These are phyloP conservation scores for Talaromyces borbonicus DNA, from an alignment of 495 filamentous ascomycete genomes.

Conservation along the genomic window DNA sequence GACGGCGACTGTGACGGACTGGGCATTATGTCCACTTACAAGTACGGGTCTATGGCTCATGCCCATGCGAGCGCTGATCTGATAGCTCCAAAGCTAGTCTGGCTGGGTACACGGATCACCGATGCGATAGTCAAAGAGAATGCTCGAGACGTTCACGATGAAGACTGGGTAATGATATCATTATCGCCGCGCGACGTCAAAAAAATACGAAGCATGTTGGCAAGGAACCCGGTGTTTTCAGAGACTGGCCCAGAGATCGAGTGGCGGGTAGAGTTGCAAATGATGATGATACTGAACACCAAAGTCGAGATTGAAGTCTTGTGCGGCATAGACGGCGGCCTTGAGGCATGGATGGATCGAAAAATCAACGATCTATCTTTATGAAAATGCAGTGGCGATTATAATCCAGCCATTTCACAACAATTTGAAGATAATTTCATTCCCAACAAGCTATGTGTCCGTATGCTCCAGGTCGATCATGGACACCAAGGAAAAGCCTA, in stretches of 20 bases:
- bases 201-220: conserved; percentile 58
- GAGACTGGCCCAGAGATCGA: conserved; percentile 39
- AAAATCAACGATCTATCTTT: conserved; percentile 14
- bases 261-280: conserved; percentile 61
- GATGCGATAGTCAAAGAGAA: conserved; percentile 38
- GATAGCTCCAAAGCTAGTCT: conserved; percentile 48
- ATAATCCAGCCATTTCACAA: not conserved
- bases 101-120: conserved; percentile 62
- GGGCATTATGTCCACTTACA: conserved; percentile 78
- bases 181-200: conserved; percentile 58
- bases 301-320: conserved; percentile 89
- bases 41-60: conserved; percentile 65
- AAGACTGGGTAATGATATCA: conserved; percentile 34
- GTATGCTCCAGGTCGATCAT: no score
- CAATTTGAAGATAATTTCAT: not conserved
- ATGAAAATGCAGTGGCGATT: not conserved
- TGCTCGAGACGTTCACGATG: conserved; percentile 9
- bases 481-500: no score
- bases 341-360: conserved; percentile 57
- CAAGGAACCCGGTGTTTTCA: conserved; percentile 36
- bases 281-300: conserved; percentile 75
- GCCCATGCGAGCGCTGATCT: conserved; percentile 57
- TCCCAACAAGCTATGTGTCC: not conserved
- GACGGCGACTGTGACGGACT: conserved; percentile 88
- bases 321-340: conserved; percentile 45